Conservation (phyloP, 805 yeast species). For the Sugiyamaella mastotermitis region DNA sequence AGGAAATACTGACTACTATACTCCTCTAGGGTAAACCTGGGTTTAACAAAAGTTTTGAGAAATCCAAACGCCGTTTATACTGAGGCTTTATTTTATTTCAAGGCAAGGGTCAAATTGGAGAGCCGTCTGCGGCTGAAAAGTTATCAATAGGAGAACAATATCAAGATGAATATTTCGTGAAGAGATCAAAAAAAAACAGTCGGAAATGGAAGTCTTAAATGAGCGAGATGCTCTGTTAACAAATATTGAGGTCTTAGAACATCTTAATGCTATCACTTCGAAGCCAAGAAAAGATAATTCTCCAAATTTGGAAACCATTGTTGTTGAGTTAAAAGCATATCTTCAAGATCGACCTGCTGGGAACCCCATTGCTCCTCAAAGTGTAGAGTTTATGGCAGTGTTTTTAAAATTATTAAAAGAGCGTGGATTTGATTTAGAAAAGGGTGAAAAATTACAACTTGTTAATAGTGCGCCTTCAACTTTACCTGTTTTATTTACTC, state of each 20-base stretch:
- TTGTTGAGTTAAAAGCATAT: conserved; percentile 33
- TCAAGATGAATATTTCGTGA: conserved; percentile 1
- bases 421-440: conserved; percentile 54
- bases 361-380: conserved; percentile 31
- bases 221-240: conserved; percentile 55
- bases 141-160: no score
- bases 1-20: not conserved
- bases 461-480: conserved; percentile 75
- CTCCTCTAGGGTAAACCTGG: no score
- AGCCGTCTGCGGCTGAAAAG: no score
- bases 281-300: conserved; percentile 4
- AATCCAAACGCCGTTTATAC: no score
- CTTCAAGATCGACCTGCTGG: conserved; percentile 35
- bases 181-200: no score
- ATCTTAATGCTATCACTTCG: conserved; percentile 30
- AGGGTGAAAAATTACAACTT: conserved; percentile 79
- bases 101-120: no score
- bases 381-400: conserved; percentile 27
- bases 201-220: conserved; percentile 37
- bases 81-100: no score
- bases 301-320: conserved; percentile 29
- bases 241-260: conserved; percentile 58
- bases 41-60: no score
- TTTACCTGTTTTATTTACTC: conserved; percentile 68
- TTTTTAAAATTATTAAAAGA: conserved; percentile 39